phyloP scores from a whole-genome alignment of 2,329 filamentous ascomycete genomes.

The Botryosphaeria dothidea region DNA sequence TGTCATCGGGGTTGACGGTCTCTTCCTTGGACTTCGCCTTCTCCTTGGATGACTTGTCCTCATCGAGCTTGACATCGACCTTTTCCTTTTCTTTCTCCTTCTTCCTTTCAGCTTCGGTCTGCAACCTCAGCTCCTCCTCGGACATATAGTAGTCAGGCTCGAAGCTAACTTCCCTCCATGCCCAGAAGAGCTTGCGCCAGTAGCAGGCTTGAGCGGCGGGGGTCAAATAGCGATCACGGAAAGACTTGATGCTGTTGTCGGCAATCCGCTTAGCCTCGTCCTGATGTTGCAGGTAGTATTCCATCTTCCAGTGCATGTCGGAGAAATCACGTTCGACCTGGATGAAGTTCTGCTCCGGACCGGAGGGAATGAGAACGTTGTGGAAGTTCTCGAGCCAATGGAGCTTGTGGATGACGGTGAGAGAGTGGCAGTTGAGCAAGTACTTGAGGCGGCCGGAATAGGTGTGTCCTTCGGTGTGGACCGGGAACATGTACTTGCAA shows the following conservation, averaged over 20 bases:
- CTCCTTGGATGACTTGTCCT: conserved; percentile 9
- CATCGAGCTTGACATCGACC: conserved; percentile 7
- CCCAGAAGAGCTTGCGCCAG: conserved; percentile 51
- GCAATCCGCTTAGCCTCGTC: conserved; percentile 50
- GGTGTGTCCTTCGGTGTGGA: conserved; percentile 29
- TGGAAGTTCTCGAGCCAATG: conserved; percentile 53
- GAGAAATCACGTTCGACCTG: conserved; percentile 48
- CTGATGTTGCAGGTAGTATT: conserved; percentile 38
- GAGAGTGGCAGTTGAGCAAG: conserved; percentile 40
- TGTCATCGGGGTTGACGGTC: conserved; percentile 7
- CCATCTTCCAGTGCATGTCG: conserved; percentile 39
- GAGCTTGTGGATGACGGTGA: conserved; percentile 53
- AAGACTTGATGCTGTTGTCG: conserved; percentile 48
- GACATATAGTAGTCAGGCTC: conserved; percentile 23
- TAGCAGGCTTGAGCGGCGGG: conserved; percentile 58
- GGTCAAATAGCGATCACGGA: conserved; percentile 56
- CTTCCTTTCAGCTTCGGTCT: conserved; percentile 8
- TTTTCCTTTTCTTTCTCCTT: conserved; percentile 15
- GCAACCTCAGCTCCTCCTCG: conserved; percentile 8
- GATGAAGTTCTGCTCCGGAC: conserved; percentile 53
- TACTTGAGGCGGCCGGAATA: conserved; percentile 37
- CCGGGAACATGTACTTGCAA: conserved; percentile 24
- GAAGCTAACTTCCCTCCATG: conserved; percentile 38
- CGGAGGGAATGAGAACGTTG: conserved; percentile 45
- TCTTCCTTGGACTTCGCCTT: conserved; percentile 1